Evolutionary conservation across 805 yeast species (phyloP).

Genomic region (Candida loeiensis): DNA sequence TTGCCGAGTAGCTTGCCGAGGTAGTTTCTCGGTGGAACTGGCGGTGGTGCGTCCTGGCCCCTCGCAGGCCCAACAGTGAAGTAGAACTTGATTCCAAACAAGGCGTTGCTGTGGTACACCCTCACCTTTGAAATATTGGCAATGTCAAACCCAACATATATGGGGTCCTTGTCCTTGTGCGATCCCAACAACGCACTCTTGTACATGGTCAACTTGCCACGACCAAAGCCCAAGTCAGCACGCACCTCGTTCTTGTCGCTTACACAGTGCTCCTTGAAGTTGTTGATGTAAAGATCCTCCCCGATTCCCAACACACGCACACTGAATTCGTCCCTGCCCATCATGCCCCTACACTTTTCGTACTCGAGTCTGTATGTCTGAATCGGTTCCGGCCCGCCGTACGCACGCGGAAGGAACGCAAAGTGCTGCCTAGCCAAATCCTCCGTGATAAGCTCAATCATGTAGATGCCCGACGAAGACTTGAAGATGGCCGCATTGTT

Average conservation of each 20-base stretch:
- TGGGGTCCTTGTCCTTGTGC: slow-evolving; percentile 16
- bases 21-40: slow-evolving; percentile 47
- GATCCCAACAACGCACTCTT: slow-evolving; percentile 37
- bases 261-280: slow-evolving; percentile 36
- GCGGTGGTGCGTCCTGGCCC: slow-evolving; percentile 28
- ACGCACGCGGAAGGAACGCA: slow-evolving; percentile 55
- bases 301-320: slow-evolving; percentile 58
- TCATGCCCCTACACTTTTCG: slow-evolving; percentile 30
- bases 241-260: slow-evolving; percentile 13
- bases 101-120: slow-evolving; percentile 68
- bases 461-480: slow-evolving; percentile 65
- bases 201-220: slow-evolving; percentile 36
- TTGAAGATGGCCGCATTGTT: slow-evolving; percentile 33
- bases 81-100: slow-evolving; percentile 75
- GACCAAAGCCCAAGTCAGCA: slow-evolving; percentile 41
- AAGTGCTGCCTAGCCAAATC: slow-evolving; percentile 52
- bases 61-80: slow-evolving; percentile 3
- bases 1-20: slow-evolving; percentile 7
- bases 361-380: slow-evolving; percentile 47
- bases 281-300: slow-evolving; percentile 54
- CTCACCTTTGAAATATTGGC: slow-evolving; percentile 48
- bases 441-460: slow-evolving; percentile 66
- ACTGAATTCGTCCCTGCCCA: slow-evolving; percentile 34
- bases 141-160: slow-evolving; percentile 33
- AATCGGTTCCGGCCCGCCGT: slow-evolving; percentile 63